Conservation (phyloP, 2,329 filamentous ascomycete species). For the Fusarium sp. region DNA sequence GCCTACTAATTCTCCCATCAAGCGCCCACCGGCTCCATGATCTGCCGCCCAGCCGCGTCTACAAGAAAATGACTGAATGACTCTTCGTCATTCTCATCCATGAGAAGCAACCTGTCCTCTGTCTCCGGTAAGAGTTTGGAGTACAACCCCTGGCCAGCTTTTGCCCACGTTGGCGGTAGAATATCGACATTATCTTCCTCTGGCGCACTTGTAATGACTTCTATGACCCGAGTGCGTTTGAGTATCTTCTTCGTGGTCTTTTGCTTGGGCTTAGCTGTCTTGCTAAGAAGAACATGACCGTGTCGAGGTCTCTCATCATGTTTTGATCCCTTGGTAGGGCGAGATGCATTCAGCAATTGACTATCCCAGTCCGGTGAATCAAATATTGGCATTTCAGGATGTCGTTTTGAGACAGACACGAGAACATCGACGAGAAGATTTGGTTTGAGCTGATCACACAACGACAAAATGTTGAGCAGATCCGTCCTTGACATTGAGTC, state of each 20-base stretch:
- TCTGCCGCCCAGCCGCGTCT: slow-evolving; percentile 51
- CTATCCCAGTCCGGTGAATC: slow-evolving; percentile 55
- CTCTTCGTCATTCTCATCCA: slow-evolving; percentile 56
- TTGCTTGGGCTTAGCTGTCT: slow-evolving; percentile 44
- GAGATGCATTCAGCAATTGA: slow-evolving; percentile 27
- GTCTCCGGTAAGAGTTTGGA: slow-evolving; percentile 52
- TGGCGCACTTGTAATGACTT: slow-evolving; percentile 43
- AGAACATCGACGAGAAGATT: slow-evolving; percentile 56
- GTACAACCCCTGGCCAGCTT: slow-evolving; percentile 54
- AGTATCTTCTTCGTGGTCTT: slow-evolving; percentile 50
- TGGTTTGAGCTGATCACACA: slow-evolving; percentile 55
- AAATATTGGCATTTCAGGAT: slow-evolving; percentile 57
- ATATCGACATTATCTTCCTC: slow-evolving; percentile 47
- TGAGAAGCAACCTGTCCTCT: slow-evolving; percentile 51
- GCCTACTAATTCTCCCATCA: slow-evolving; percentile 18
- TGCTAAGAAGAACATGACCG: slow-evolving; percentile 45
- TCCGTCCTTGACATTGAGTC: slow-evolving; percentile 51
- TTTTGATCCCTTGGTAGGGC: slow-evolving; percentile 20
- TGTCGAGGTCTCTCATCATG: slow-evolving; percentile 44
- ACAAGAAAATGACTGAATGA: slow-evolving; percentile 58
- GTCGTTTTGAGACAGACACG: slow-evolving; percentile 55
- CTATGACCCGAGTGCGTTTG: slow-evolving; percentile 44
- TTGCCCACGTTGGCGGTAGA: slow-evolving; percentile 55
- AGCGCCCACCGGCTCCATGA: slow-evolving; percentile 47
- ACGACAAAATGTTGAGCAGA: slow-evolving; percentile 53